Evolutionary conservation across 305 asterid species (phyloP).

Genomic region (Plantago rigida): DNA sequence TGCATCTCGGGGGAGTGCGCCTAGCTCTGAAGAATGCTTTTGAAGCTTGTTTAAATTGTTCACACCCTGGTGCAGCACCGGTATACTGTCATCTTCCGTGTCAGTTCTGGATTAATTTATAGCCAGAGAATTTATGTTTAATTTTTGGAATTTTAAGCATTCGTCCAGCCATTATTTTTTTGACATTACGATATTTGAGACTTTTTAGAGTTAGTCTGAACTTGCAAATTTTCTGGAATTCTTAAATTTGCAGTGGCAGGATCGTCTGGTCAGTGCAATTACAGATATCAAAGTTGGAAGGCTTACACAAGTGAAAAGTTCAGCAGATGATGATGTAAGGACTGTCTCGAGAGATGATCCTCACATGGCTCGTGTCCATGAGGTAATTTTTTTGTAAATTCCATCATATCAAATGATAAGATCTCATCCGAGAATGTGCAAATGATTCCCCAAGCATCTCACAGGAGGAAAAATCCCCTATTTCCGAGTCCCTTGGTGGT

Average conservation of each 20-base stretch:
- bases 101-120: too few species aligned
- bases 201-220: conserved; percentile 12
- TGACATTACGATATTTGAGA: not conserved
- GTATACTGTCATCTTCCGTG: conserved; percentile 34
- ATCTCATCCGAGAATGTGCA: conserved; percentile 18
- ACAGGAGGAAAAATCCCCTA: conserved; percentile 59
- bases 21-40: conserved; percentile 81
- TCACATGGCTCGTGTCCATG: conserved; percentile 30
- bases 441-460: conserved; percentile 29
- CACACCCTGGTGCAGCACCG: conserved; percentile 95
- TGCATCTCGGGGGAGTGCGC: conserved; percentile 59
- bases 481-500: conserved; percentile 28
- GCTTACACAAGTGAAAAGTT: conserved; percentile 32
- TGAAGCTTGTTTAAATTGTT: conserved; percentile 77
- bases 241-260: conserved; percentile 60
- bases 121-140: too few species aligned
- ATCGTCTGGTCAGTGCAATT: conserved; percentile 69
- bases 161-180: not conserved
- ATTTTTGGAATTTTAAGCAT: not conserved
- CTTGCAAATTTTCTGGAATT: conserved; percentile 10
- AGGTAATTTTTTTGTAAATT: conserved; percentile 35
- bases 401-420: conserved; percentile 16
- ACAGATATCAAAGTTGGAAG: conserved; percentile 51
- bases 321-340: conserved; percentile 40
- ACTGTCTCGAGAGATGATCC: conserved; percentile 38